Evolutionary conservation across 2,329 filamentous ascomycete genomes (phyloP), one percentile per base, ranked within the genome.

Genomic region (Colletotrichum ledebouriae): DNA sequence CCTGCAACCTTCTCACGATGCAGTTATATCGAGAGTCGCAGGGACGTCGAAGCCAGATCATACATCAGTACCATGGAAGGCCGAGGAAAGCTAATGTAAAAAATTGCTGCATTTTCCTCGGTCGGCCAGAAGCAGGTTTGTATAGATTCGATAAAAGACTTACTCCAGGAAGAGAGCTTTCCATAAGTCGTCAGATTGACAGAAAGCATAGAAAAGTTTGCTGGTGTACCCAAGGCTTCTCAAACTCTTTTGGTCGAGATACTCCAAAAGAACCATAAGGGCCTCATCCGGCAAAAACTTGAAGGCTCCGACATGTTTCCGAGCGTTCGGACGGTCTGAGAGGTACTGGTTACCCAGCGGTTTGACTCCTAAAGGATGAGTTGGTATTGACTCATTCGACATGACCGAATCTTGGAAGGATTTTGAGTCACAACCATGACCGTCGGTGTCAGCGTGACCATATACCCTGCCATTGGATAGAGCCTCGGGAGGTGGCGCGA

Each of bases 171-270:
- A 97, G 20, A 97, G 79, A 17, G 89, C 80, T 79, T 96, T 94
- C 95, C 95, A 98, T 41, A 98, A 78, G 74, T 98, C 95, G 71
- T 98, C 95, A 55, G 89, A 89, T 57, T 90, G 85, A 62, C 91
- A 92, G 76, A 95, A 97, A 1, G 94, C 94, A 83, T 94, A 95
- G 15, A 98, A 81, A 60, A 93, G 94, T 77, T 90, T 93, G 83
- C 94, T 97, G 6, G 94, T 92, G 63, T 87, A 87, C 9, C 94
- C 93, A 47, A 98, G 81, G 7, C 79, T 81, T 63, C 90, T 79
- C 59, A 98, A 81, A 59, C 85, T 83, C 10, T 78, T 73, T 56
- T 87, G 82, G 73, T 94, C 90, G 52, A 98, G 84, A 73, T 83
- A 88, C 77, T 98, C 95, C 70, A 98, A 80, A 15, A 97, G 76